Evolutionary conservation across 2,329 filamentous ascomycete genomes (phyloP).

Genomic region (Lasiodiplodia hormozganensis): DNA sequence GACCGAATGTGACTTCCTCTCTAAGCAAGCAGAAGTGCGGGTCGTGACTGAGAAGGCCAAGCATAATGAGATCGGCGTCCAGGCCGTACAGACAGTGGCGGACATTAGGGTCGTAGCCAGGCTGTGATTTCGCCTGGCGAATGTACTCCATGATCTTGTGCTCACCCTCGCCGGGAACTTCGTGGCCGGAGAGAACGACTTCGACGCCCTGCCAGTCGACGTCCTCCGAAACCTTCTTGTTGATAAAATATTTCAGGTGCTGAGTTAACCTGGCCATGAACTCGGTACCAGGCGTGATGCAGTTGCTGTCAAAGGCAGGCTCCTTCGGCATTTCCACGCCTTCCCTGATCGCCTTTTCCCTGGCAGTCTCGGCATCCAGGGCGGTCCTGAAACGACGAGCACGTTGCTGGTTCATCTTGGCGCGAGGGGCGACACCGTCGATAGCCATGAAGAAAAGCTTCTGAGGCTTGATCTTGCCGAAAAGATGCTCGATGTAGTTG

Average conservation of each 20-base stretch:
- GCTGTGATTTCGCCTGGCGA: slow-evolving; percentile 93
- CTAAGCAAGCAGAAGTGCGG: slow-evolving; percentile 96
- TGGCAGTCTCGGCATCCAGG: slow-evolving; percentile 84
- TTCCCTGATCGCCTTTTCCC: slow-evolving; percentile 89
- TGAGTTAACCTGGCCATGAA: slow-evolving; percentile 97
- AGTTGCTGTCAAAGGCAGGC: slow-evolving; percentile 97
- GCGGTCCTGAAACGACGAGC: slow-evolving; percentile 94
- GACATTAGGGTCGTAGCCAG: slow-evolving; percentile 88
- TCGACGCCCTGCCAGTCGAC: slow-evolving; percentile 97
- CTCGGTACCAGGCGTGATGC: slow-evolving; percentile 94
- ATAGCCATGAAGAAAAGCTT: slow-evolving; percentile 99
- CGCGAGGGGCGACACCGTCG: slow-evolving; percentile 93
- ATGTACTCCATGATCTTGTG: slow-evolving; percentile 99
- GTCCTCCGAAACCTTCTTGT: slow-evolving; percentile 97
- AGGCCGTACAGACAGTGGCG: slow-evolving; percentile 97
- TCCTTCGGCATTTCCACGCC: slow-evolving; percentile 94
- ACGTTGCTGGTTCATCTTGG: slow-evolving; percentile 99
- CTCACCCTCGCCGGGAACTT: slow-evolving; percentile 96
- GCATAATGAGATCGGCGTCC: slow-evolving; percentile 98
- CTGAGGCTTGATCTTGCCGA: slow-evolving; percentile 98
- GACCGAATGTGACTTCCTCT: slow-evolving; percentile 97
- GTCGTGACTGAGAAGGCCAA: slow-evolving; percentile 95
- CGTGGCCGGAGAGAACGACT: slow-evolving; percentile 94
- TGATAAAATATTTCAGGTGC: slow-evolving; percentile 97
- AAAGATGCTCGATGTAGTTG: slow-evolving; percentile 99